phyloP scores from a whole-genome alignment of 257 asterid genomes.

The Solanum clarkiae region DNA sequence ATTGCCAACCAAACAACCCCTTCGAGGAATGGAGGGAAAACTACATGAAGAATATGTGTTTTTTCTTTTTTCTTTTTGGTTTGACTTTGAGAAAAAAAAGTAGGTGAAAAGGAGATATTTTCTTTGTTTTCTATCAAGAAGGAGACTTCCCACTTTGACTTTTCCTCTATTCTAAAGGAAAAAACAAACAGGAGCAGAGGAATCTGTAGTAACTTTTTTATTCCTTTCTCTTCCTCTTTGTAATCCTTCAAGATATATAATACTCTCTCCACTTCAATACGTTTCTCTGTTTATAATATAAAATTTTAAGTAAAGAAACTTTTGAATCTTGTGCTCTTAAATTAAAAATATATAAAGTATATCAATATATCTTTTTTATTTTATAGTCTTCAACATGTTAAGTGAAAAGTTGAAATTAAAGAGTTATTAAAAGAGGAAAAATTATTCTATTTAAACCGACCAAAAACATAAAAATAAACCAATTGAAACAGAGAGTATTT shows the following conservation, averaged over 20 bases:
- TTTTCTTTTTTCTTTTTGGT: neutral
- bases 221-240: neutral
- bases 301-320: fast-evolving
- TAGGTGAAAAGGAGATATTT: neutral
- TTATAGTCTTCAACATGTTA: neutral
- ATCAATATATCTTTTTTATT: no score
- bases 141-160: neutral
- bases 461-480: no score
- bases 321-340: neutral
- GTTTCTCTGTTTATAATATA: neutral
- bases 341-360: no score
- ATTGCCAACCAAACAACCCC: no score
- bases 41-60: neutral
- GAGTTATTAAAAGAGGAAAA: neutral
- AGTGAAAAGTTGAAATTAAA: neutral
- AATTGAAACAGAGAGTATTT: no score
- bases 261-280: neutral
- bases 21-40: neutral
- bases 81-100: neutral
- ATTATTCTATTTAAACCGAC: no score
- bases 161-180: neutral
- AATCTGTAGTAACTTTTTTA: neutral
- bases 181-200: neutral
- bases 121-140: neutral
- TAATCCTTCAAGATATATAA: neutral